A percentile compares a stretch with the other conserved stretches of the same genome.
Conservation (phyloP, 805 yeast genomes). For the Candida chilensis region DNA sequence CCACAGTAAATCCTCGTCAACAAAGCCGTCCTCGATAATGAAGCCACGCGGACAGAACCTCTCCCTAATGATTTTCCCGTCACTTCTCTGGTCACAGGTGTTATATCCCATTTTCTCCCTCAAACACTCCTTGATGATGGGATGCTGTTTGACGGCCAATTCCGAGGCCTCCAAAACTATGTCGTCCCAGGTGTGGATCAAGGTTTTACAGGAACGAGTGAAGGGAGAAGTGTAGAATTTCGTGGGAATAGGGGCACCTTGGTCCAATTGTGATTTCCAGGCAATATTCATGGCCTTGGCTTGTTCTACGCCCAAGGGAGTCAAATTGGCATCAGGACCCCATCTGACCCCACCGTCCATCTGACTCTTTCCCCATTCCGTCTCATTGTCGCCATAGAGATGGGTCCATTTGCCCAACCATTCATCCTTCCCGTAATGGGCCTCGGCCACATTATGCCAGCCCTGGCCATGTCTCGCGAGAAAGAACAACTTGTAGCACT, state of each 20-base stretch:
- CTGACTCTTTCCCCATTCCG: slow-evolving; percentile 33
- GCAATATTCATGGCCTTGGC: slow-evolving; percentile 37
- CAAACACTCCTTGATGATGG: slow-evolving; percentile 30
- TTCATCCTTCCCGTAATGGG: slow-evolving; percentile 24
- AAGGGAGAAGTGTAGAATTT: slow-evolving; percentile 53
- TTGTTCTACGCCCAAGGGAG: slow-evolving; percentile 45
- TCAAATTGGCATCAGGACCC: slow-evolving; percentile 56
- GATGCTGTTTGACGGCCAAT: slow-evolving; percentile 8
- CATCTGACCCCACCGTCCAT: slow-evolving; percentile 38
- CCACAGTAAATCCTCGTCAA: slow-evolving; percentile 41
- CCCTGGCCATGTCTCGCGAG: slow-evolving; percentile 38
- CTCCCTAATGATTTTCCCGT: slow-evolving; percentile 22
- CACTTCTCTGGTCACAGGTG: slow-evolving; percentile 49
- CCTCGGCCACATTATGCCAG: slow-evolving; percentile 28
- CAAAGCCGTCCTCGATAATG: slow-evolving; percentile 29
- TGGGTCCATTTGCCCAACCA: slow-evolving; percentile 33
- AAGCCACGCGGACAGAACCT: slow-evolving; percentile 33
- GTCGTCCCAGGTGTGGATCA: slow-evolving; percentile 40
- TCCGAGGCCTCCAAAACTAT: slow-evolving; percentile 13
- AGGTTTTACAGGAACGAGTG: slow-evolving; percentile 53
- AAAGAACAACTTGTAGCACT: slow-evolving; percentile 23
- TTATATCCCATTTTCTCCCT: slow-evolving; percentile 57
- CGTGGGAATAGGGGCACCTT: slow-evolving; percentile 49
- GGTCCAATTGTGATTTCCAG: slow-evolving; percentile 30
- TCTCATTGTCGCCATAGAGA: slow-evolving; percentile 26